Base-by-base conservation (phyloP, 179 eudicot genomes). In the Carnegiea gigantea region DNA sequence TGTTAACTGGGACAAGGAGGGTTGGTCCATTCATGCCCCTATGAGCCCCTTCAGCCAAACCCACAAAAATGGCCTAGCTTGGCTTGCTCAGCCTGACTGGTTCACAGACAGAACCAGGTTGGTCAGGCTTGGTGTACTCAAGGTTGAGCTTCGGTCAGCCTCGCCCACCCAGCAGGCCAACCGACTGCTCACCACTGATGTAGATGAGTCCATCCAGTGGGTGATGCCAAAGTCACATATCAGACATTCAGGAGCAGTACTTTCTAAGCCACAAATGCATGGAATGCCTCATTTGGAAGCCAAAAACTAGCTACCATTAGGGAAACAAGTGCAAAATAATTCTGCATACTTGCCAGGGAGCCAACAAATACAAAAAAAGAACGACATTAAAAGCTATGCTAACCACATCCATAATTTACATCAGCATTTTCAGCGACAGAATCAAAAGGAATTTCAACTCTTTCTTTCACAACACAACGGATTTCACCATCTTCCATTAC, bases 381-480 rank as follows among this genome's bases (percentile, higher is more conserved):
- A 1, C 4, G 10, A 36, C 26, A 36, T 33, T 70, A 15, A 70
- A 30, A 33, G 21, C 73, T 80, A 38, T 62, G 44, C 89, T 79
- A 95, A 79, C 99, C 99, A 75, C 99, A 94, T 23, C 99, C 99
- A 81, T 90, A 94, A 74, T 86, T 93, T 76, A 94, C 97, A 91
- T 94, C 92, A 8, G 98, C 92, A 60, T 86, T 82, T 75, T 83
- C 84, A 64, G 88, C 89, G 64, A 88, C 89, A 0, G 89, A 82
- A 72, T 87, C 87, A 75, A 95, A 95, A n/a, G 99, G 99, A 83
- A 95, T 84, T 79, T 95, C 98, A 79, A 95, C 97, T 87, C 99
- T 91, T 84, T 94, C 98, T 79, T 94, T 95, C 88, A 95, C 99
- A 80, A 95, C 77, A 86, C 98, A 95, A 30, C 89, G 87, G 51